Conservation (phyloP, 805 yeast genomes). For the Pachysolen tannophilus region DNA sequence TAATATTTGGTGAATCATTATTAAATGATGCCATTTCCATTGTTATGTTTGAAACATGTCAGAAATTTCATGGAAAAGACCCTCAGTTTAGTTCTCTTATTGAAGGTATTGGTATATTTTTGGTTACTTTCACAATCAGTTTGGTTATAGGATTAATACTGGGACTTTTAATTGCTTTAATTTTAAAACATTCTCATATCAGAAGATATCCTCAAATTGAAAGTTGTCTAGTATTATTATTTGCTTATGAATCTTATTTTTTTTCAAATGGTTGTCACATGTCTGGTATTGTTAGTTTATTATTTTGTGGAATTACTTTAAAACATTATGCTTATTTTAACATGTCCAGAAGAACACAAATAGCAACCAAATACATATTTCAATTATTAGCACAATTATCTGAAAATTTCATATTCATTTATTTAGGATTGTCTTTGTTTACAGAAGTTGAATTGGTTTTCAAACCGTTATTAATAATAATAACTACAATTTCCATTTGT, state of each 20-base stretch:
- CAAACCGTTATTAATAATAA: slow-evolving; percentile 86
- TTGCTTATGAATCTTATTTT: slow-evolving; percentile 94
- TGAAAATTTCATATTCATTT: slow-evolving; percentile 94
- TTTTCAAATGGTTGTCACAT: slow-evolving; percentile 98
- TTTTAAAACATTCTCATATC: slow-evolving; percentile 86
- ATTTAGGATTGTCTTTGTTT: slow-evolving; percentile 86
- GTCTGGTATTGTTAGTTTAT: slow-evolving; percentile 94
- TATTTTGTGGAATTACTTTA: slow-evolving; percentile 94
- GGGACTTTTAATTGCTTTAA: slow-evolving; percentile 83
- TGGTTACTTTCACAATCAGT: slow-evolving; percentile 89
- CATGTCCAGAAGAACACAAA: slow-evolving; percentile 95
- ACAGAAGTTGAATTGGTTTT: slow-evolving; percentile 95
- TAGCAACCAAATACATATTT: slow-evolving; percentile 91
- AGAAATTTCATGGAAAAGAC: slow-evolving; percentile 83
- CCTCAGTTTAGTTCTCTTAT: slow-evolving; percentile 72
- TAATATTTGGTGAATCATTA: slow-evolving; percentile 93
- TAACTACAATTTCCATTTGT: slow-evolving; percentile 85
- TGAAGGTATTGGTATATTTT: slow-evolving; percentile 88
- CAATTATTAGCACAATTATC: slow-evolving; percentile 91
- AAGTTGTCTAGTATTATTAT: slow-evolving; percentile 80
- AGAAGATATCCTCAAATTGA: slow-evolving; percentile 96
- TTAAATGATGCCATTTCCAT: slow-evolving; percentile 96
- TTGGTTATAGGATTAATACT: slow-evolving; percentile 81
- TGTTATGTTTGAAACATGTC: slow-evolving; percentile 98
- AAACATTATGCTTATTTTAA: slow-evolving; percentile 96